These are phyloP conservation scores for Adansonia madagascariensis DNA, from an alignment of 441 rosid genomes.

Conservation along the genomic window DNA sequence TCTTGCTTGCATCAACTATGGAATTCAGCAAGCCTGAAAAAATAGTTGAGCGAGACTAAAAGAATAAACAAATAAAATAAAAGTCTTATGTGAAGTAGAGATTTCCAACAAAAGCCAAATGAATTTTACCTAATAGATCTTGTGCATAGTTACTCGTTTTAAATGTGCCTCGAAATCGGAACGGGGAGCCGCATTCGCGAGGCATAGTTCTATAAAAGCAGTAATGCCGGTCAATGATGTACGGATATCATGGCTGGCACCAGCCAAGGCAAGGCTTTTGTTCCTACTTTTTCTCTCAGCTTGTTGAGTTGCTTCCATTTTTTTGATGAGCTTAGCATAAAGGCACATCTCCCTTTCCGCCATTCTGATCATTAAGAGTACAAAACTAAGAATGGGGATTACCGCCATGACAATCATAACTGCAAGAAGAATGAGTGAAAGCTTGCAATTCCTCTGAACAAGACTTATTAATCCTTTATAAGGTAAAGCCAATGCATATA, in stretches of 20 bases:
- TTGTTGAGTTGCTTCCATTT: conserved; percentile 78
- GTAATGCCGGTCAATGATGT: conserved; percentile 61
- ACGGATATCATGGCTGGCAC: conserved; percentile 82
- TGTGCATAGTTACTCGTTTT: conserved; percentile 46
- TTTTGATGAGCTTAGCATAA: conserved; percentile 54
- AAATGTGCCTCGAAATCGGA: conserved; percentile 49
- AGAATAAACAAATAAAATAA: not conserved
- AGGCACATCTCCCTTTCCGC: conserved; percentile 56
- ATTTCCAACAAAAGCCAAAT: not conserved
- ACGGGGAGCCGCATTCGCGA: conserved; percentile 41
- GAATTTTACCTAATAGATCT: conserved; percentile 58
- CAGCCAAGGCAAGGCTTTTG: conserved; percentile 69
- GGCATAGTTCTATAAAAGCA: conserved; percentile 52
- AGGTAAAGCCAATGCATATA: conserved; percentile 53
- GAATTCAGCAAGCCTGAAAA: conserved; percentile 59
- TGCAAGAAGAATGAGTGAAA: conserved; percentile 36
- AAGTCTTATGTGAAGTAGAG: not conserved
- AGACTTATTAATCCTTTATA: conserved; percentile 29
- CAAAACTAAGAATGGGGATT: conserved; percentile 36
- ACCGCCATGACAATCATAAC: conserved; percentile 31
- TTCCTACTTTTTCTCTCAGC: conserved; percentile 84
- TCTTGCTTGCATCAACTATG: conserved; percentile 74
- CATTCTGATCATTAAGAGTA: conserved; percentile 42
- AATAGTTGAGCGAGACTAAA: not conserved
- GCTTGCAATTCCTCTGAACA: conserved; percentile 29